Evolutionary conservation across 257 asterid genomes (phyloP), one percentile per base, ranked within the genome.

Genomic region (Galeopsis tetrahit): DNA sequence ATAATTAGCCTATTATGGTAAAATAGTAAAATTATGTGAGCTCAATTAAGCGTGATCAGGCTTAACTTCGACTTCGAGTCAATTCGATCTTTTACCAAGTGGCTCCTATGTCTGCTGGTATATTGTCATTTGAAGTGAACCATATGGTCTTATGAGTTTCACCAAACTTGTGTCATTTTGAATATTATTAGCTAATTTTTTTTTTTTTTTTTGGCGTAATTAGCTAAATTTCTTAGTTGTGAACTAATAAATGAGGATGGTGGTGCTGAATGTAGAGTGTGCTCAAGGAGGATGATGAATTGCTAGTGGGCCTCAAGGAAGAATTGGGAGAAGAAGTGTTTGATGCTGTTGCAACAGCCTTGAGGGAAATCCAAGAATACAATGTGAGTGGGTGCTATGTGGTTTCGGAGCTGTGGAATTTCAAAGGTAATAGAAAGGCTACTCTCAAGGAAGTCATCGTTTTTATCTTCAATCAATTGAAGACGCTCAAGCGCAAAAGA

Each of bases 371-470:
- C 58, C 79, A 78, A 2, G 87, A 84, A 58, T 84, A 86, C 72
- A 86, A 86, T 53, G 81, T 85, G 2, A 81, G 88, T 58, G 89
- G 88, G 3, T 58, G 91, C 3, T 83, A 83, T 7, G 80, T 73
- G 48, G 87, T 79, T 53, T 48, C 84, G 0, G 88, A 83, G 77
- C 87, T 86, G 36, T 86, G 91, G 88, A 86, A 81, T 78, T 82
- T 83, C 77, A 83, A 83, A 48, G 91, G 80, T 7, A 74, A 68
- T 6, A 63, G 91, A 64, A 84, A 86, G 67, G 87, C 91, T 49
- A 86, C 87, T 2, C 74, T 86, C 2, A 82, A 83, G 69, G 91
- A 86, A 82, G 91, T 86, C 66, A 80, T 86, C 55, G 36, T 13
- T 2, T 84, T 71, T 63, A 78, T 81, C 67, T 77, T 79, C 68